These are phyloP conservation scores for Aureobasidium sp. DNA, from an alignment of 2,329 filamentous ascomycete genomes.

Conservation along the genomic window DNA sequence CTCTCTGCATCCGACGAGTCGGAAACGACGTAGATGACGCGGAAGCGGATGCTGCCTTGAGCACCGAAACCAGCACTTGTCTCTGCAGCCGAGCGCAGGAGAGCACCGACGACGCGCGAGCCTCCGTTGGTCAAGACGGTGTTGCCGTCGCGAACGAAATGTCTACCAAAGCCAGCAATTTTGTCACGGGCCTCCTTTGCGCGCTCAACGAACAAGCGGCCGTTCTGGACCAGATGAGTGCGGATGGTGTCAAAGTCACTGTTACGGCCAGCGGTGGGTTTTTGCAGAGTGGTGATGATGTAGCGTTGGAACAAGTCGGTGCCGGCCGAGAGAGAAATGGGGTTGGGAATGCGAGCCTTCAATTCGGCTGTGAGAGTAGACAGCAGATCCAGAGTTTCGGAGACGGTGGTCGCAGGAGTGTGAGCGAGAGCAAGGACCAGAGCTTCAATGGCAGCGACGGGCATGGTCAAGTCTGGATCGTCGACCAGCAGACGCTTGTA, in stretches of 20 bases:
- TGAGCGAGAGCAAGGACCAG: conserved; percentile 79
- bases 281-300: conserved; percentile 66
- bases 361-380: conserved; percentile 69
- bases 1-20: conserved; percentile 50
- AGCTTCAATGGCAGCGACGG: conserved; percentile 87
- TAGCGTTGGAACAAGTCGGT: conserved; percentile 95
- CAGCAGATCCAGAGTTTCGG: conserved; percentile 85
- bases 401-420: conserved; percentile 76
- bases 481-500: conserved; percentile 57
- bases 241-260: conserved; percentile 77
- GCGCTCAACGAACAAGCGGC: conserved; percentile 75
- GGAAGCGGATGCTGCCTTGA: conserved; percentile 61
- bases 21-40: conserved; percentile 63
- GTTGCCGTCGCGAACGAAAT: conserved; percentile 70
- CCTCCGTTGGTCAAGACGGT: conserved; percentile 89
- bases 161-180: conserved; percentile 72
- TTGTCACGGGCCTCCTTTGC: conserved; percentile 78
- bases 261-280: conserved; percentile 37
- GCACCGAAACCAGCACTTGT: conserved; percentile 39
- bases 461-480: conserved; percentile 86
- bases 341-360: conserved; percentile 73
- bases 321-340: conserved; percentile 85
- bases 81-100: conserved; percentile 68
- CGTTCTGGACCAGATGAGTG: conserved; percentile 77
- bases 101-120: conserved; percentile 70